Evolutionary conservation across 306 rosid genomes (phyloP).

Genomic region (Cercis canadensis): DNA sequence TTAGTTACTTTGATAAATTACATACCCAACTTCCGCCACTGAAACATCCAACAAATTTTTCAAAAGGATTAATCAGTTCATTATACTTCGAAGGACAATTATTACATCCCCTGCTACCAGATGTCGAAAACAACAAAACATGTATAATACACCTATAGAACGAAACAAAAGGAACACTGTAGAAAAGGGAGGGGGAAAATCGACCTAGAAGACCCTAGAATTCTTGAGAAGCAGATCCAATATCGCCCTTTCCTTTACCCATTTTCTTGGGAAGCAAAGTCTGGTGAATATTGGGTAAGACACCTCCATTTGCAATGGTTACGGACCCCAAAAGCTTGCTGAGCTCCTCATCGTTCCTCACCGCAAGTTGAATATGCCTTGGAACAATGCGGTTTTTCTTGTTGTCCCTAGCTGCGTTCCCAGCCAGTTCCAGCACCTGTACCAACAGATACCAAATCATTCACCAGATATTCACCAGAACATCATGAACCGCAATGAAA

Average conservation of each 20-base stretch:
- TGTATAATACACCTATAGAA: conserved; percentile 45
- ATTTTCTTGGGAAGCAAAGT: conserved; percentile 75
- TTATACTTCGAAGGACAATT: neutral
- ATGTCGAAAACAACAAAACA: neutral
- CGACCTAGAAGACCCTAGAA: conserved; percentile 45
- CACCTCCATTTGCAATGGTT: conserved; percentile 80
- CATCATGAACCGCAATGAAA: neutral
- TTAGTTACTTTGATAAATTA: too few species aligned
- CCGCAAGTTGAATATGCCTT: conserved; percentile 85
- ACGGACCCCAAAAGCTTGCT: conserved; percentile 85
- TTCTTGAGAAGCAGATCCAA: conserved; percentile 89
- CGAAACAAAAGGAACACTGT: neutral
- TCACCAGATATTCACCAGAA: neutral
- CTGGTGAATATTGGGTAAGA: conserved; percentile 72
- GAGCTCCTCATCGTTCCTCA: conserved; percentile 84
- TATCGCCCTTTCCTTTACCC: conserved; percentile 78
- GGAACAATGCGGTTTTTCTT: conserved; percentile 91
- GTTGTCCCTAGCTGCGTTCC: conserved; percentile 90
- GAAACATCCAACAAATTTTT: neutral
- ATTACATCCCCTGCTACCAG: neutral
- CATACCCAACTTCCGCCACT: too few species aligned
- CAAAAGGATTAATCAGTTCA: neutral
- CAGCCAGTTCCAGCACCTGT: conserved; percentile 84
- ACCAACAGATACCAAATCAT: neutral
- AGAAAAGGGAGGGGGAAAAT: too few species aligned